Evolutionary conservation across 2,329 filamentous ascomycete genomes (phyloP).

Genomic region (Aspergillus brasiliensis): DNA sequence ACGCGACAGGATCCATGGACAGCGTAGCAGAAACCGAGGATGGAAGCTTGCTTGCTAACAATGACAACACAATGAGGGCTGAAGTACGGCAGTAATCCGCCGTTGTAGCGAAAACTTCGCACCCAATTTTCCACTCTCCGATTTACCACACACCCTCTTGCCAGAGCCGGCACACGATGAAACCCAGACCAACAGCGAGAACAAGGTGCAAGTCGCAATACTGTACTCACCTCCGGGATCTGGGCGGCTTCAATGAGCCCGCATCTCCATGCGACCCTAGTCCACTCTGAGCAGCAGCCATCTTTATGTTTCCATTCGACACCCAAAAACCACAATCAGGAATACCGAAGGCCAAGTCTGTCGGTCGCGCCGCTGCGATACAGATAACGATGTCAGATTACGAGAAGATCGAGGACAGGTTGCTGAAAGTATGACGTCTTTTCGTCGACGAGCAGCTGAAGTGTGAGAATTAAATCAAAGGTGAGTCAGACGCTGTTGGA

Average conservation of each 20-base stretch:
- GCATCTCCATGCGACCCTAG: constrained; percentile 55
- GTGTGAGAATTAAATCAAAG: constrained; percentile 15
- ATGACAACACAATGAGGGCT: not conserved
- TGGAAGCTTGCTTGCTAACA: not conserved
- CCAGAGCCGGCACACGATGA: not conserved
- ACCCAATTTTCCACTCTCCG: too few relatives aligned
- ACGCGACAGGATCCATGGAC: not conserved
- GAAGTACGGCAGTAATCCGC: not conserved
- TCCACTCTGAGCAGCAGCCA: constrained; percentile 50
- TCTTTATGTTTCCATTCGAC: constrained; percentile 43
- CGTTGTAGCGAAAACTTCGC: not conserved
- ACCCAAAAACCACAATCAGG: constrained; percentile 18
- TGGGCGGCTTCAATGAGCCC: constrained; percentile 61
- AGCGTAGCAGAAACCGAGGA: not conserved
- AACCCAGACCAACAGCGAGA: not conserved
- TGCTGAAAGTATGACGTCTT: constrained; percentile 13
- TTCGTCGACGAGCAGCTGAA: constrained; percentile 9
- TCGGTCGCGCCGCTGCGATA: constrained; percentile 2
- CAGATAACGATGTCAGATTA: not conserved
- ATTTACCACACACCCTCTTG: not conserved
- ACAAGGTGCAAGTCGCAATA: constrained; percentile 7
- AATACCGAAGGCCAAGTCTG: constrained; percentile 10
- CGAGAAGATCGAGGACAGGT: constrained; percentile 10
- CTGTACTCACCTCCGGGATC: constrained; percentile 59
- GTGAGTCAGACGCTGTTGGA: constrained; percentile 23